Conservation (phyloP, 345 rosid species). For the Acer saccharum region DNA sequence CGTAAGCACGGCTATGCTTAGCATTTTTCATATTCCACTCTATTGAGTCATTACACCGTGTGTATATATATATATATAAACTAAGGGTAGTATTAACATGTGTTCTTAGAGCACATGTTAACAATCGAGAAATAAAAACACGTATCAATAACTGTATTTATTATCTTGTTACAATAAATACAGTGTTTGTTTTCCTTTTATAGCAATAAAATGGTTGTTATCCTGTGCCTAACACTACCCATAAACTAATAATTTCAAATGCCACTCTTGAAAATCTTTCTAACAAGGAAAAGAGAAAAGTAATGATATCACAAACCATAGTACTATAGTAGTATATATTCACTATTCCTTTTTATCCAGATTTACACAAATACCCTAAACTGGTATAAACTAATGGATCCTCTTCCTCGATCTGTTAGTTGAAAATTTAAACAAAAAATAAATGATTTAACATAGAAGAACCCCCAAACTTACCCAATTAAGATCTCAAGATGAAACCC, state of each 20-base stretch:
- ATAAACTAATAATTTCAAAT: neutral
- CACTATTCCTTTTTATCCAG: slow-evolving; percentile 23
- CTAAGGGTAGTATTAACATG: no score
- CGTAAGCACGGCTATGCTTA: no score
- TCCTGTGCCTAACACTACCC: no score
- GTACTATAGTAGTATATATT: slow-evolving; percentile 27
- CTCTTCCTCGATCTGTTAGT: slow-evolving; percentile 33
- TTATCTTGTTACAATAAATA: no score
- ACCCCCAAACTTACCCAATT: slow-evolving; percentile 33
- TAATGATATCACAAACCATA: slow-evolving; percentile 24
- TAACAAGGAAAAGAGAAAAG: neutral
- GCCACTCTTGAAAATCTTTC: slow-evolving; percentile 12
- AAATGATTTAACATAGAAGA: slow-evolving; percentile 33
- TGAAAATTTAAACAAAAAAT: slow-evolving; percentile 14
- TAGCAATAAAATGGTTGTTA: no score
- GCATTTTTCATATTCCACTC: no score
- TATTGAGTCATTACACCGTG: no score
- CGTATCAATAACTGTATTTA: no score
- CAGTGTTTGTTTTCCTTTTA: no score
- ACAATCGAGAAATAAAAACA: no score
- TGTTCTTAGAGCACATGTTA: no score
- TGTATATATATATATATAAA: no score
- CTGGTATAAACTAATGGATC: slow-evolving; percentile 35
- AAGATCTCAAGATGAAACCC: slow-evolving; percentile 41
- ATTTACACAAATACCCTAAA: slow-evolving; percentile 43